phyloP scores from a whole-genome alignment of 305 asterid species.

The Fraxinus ornus region DNA sequence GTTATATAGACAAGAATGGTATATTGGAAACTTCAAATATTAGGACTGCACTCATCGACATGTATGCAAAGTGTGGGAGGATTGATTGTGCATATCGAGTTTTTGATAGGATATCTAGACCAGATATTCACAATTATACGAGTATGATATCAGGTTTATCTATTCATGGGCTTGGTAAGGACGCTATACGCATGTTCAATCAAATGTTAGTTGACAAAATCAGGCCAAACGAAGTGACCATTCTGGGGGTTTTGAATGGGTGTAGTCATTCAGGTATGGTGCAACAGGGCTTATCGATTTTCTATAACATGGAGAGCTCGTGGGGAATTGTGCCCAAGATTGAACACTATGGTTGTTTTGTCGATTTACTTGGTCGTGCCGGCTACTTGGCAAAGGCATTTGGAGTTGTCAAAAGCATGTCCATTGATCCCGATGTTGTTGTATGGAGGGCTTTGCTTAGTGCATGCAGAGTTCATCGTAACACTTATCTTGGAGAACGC shows the following conservation, averaged over 20 bases:
- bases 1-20: conserved; percentile 37
- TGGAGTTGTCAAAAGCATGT: conserved; percentile 57
- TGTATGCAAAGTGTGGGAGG: conserved; percentile 86
- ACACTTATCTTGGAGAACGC: conserved; percentile 51
- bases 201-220: conserved; percentile 53
- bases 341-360: conserved; percentile 73
- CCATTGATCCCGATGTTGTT: conserved; percentile 52
- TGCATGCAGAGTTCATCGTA: conserved; percentile 70
- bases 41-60: conserved; percentile 64
- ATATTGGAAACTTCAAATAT: conserved; percentile 44
- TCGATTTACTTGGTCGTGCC: conserved; percentile 81
- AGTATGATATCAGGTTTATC: conserved; percentile 73
- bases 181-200: conserved; percentile 48
- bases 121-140: conserved; percentile 54
- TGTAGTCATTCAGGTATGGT: conserved; percentile 84
- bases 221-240: conserved; percentile 59
- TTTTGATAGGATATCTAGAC: conserved; percentile 39
- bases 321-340: conserved; percentile 62
- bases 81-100: conserved; percentile 46
- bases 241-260: conserved; percentile 66
- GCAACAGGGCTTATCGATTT: conserved; percentile 57
- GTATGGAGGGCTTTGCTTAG: conserved; percentile 82
- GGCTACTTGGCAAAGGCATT: conserved; percentile 78
- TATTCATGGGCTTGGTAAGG: conserved; percentile 62
- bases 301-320: conserved; percentile 57